Evolutionary conservation across 306 rosid genomes (phyloP), one percentile per base, ranked within the genome.

Genomic region (Fagus sylvatica): DNA sequence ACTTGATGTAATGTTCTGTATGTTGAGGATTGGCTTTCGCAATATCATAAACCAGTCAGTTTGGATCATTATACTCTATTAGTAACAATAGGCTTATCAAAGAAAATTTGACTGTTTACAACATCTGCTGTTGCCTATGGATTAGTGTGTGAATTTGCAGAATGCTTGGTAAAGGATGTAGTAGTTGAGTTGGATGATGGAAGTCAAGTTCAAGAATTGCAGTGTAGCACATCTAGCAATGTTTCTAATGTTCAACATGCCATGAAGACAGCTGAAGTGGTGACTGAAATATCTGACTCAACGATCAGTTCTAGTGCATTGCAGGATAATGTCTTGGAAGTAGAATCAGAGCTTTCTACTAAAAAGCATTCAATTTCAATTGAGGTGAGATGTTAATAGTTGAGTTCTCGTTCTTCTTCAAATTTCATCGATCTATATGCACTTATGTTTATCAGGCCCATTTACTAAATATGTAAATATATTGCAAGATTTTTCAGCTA

Each of bases 311-410:
- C 87, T 33, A 76, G 83, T 73, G 43, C 66, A 19, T 73, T 79
- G 73, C 85, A 69, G 78, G 76, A 69, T 61, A 71, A 73, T 68
- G 80, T 77, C 78, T 59, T 74, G 10, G 84, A 74, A 77, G 93
- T 79, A 85, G 85, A 85, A 79, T 78, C 90, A 33, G 77, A 80
- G 28, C 28, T 22, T 22, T 22, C 28, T 22, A 22, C 28, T 22
- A 22, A 22, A 78, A 92, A 85, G 66, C 83, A 90, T 85, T 86
- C 97, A 15, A 65, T 89, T 81, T 84, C 94, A 72, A 80, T 90
- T 61, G 79, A 89, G 91, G 98, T 86, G 83, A 80, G 88, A 79
- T 77, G 69, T 22, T 7, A 34, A 19, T 36, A 33, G 17, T 55
- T 64, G 33, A 49, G 59, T 69, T 65, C 48, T 59, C 48, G n/a